phyloP scores from a whole-genome alignment of 768 basidiomycete species.

The Macrolepiota albuminosa region DNA sequence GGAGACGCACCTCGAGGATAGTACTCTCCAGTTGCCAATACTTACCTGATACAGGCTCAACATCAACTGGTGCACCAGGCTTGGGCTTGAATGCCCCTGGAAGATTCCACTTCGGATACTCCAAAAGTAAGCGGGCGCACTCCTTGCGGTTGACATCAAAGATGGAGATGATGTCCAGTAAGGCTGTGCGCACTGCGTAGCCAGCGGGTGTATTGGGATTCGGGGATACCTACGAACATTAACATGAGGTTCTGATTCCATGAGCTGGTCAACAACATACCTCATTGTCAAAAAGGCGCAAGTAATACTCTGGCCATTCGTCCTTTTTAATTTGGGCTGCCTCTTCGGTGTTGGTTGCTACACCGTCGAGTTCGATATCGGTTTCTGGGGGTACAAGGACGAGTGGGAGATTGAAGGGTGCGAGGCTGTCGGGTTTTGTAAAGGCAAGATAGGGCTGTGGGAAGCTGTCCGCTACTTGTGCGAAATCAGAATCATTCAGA shows the following conservation, averaged over 20 bases:
- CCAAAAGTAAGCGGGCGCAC: slow-evolving; percentile 79
- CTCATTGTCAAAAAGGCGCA: slow-evolving; percentile 63
- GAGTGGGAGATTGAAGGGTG: slow-evolving; percentile 65
- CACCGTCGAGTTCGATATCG: slow-evolving; percentile 65
- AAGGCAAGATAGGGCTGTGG: slow-evolving; percentile 62
- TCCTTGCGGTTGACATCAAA: slow-evolving; percentile 98
- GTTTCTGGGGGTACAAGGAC: slow-evolving; percentile 87
- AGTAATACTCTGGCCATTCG: slow-evolving; percentile 74
- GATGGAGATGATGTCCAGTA: slow-evolving; percentile 78
- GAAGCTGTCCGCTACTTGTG: slow-evolving; percentile 49
- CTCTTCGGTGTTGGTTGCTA: slow-evolving; percentile 65
- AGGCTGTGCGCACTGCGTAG: slow-evolving; percentile 69
- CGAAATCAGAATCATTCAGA: slow-evolving; percentile 59
- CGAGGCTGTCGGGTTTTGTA: slow-evolving; percentile 36
- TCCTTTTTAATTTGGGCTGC: slow-evolving; percentile 74
- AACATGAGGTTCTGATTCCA: not conserved
- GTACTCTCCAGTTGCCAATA: slow-evolving; percentile 89
- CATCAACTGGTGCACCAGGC: slow-evolving; percentile 50
- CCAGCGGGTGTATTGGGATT: slow-evolving; percentile 70
- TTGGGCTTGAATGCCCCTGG: slow-evolving; percentile 82
- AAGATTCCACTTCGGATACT: slow-evolving; percentile 80
- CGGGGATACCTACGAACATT: slow-evolving; percentile 61
- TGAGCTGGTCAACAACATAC: slow-evolving; percentile 22
- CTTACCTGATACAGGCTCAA: slow-evolving; percentile 53
- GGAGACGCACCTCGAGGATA: slow-evolving; percentile 65